These are phyloP conservation scores for Cladophialophora carrionii DNA, from an alignment of 2,329 filamentous ascomycete species.

Conservation along the genomic window DNA sequence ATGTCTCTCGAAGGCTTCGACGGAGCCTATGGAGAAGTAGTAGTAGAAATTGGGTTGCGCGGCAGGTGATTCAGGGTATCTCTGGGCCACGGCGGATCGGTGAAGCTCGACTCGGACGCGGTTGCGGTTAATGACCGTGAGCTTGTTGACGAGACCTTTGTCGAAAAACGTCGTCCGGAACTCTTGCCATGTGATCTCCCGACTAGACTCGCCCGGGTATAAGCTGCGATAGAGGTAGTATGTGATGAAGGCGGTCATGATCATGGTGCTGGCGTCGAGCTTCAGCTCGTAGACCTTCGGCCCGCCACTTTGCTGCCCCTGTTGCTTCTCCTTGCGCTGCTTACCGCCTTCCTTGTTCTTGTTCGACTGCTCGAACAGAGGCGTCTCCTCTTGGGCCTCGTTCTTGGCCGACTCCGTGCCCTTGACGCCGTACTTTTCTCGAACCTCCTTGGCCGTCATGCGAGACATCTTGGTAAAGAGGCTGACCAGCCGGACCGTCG, in stretches of 20 bases:
- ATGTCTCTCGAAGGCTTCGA: conserved; percentile 87
- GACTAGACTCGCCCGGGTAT: conserved; percentile 65
- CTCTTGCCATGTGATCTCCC: conserved; percentile 98
- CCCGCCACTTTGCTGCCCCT: conserved; percentile 45
- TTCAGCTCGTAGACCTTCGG: conserved; percentile 53
- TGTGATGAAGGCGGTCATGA: conserved; percentile 62
- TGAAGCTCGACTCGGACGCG: conserved; percentile 80
- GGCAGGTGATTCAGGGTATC: conserved; percentile 76
- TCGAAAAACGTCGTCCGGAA: conserved; percentile 91
- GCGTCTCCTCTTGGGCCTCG: conserved; percentile 31
- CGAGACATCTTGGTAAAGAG: conserved; percentile 61
- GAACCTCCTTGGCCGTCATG: conserved; percentile 51
- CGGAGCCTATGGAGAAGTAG: conserved; percentile 92
- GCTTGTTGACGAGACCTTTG: conserved; percentile 92
- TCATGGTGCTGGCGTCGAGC: conserved; percentile 58
- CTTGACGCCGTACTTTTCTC: conserved; percentile 42
- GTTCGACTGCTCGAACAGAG: conserved; percentile 36
- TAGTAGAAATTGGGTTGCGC: conserved; percentile 74
- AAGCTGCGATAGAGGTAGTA: conserved; percentile 68
- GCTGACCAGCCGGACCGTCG: conserved; percentile 63
- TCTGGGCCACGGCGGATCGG: conserved; percentile 69
- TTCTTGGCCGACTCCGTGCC: conserved; percentile 35
- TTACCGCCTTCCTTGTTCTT: conserved; percentile 41
- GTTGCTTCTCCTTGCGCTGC: conserved; percentile 39
- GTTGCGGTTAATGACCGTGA: conserved; percentile 76